Percentiles rank a stretch among this genome's conserved stretches.
Conservation (phyloP, 768 basidiomycete species). For the Lactifluus hygrophoroides region DNA sequence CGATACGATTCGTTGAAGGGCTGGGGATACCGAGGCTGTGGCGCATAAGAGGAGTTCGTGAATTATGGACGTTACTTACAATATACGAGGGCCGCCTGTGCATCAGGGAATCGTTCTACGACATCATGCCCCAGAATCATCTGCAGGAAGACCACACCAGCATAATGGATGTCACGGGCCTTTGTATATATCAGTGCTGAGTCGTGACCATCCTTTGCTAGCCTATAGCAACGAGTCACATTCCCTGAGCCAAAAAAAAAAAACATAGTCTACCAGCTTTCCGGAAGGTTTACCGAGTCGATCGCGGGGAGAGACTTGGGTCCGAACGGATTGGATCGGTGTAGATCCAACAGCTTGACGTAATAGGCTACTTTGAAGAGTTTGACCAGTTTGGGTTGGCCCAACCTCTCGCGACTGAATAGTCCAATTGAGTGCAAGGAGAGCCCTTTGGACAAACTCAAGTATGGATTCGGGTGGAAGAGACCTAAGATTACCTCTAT, state of each 20-base stretch:
- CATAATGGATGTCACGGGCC: slow-evolving; percentile 73
- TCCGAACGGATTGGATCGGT: slow-evolving; percentile 77
- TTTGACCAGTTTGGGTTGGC: slow-evolving; percentile 60
- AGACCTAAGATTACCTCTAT: slow-evolving; percentile 42
- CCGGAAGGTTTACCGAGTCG: slow-evolving; percentile 29
- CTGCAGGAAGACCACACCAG: slow-evolving; percentile 72
- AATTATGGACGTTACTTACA: slow-evolving; percentile 33
- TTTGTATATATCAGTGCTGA: slow-evolving; percentile 73
- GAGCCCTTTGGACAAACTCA: slow-evolving; percentile 37
- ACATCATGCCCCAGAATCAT: slow-evolving; percentile 80
- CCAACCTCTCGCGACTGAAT: slow-evolving; percentile 38
- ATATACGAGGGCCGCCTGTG: slow-evolving; percentile 47
- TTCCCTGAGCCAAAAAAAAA: not conserved
- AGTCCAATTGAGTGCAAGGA: slow-evolving; percentile 54
- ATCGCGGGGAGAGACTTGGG: slow-evolving; percentile 23
- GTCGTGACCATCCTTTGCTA: slow-evolving; percentile 70
- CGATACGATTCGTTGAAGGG: slow-evolving; percentile 42
- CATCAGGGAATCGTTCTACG: slow-evolving; percentile 40
- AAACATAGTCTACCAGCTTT: slow-evolving; percentile 38
- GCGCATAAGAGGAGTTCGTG: not conserved
- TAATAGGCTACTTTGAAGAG: slow-evolving; percentile 66
- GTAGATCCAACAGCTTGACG: slow-evolving; percentile 66
- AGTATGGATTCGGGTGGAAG: not conserved
- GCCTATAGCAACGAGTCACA: slow-evolving; percentile 34
- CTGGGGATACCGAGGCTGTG: slow-evolving; percentile 45